Conservation (phyloP, 164 flowering plant genomes). For the Magnolia kwangsiensis region DNA sequence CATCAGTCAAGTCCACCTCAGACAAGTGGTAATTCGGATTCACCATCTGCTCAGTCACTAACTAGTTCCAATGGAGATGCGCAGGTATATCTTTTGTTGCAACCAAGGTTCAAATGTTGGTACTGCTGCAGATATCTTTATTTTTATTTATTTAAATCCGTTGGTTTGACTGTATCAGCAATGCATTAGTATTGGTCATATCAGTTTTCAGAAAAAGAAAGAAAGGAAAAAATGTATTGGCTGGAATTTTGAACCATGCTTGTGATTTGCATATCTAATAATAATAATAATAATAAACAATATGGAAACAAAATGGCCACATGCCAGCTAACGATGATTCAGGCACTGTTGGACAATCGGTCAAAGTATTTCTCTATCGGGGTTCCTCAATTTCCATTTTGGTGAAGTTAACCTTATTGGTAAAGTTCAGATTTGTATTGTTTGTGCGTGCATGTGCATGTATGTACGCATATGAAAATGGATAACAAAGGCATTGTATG, state of each 20-base stretch:
- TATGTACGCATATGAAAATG: too few relatives aligned
- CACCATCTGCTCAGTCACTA: slow-evolving; percentile 71
- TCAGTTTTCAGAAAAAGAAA: too few relatives aligned
- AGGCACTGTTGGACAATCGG: neutral
- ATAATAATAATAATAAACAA: too few relatives aligned
- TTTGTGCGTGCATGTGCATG: too few relatives aligned
- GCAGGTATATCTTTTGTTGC: slow-evolving; percentile 44
- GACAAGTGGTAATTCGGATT: slow-evolving; percentile 81
- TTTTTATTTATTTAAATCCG: too few relatives aligned
- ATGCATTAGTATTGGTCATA: too few relatives aligned
- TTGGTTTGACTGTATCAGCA: too few relatives aligned
- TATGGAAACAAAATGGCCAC: too few relatives aligned
- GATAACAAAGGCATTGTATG: too few relatives aligned
- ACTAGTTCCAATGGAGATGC: slow-evolving; percentile 89
- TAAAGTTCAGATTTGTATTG: too few relatives aligned
- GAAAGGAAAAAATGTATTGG: neutral
- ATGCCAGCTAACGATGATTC: neutral
- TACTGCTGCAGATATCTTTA: neutral
- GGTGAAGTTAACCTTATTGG: neutral
- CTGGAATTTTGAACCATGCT: neutral
- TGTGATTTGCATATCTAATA: neutral
- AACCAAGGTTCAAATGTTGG: neutral
- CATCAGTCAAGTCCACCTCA: slow-evolving; percentile 75
- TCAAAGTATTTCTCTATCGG: neutral
- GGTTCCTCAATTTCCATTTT: neutral